Base-by-base conservation (phyloP, 1,139 yeast species). In the Hansenula sp. region DNA sequence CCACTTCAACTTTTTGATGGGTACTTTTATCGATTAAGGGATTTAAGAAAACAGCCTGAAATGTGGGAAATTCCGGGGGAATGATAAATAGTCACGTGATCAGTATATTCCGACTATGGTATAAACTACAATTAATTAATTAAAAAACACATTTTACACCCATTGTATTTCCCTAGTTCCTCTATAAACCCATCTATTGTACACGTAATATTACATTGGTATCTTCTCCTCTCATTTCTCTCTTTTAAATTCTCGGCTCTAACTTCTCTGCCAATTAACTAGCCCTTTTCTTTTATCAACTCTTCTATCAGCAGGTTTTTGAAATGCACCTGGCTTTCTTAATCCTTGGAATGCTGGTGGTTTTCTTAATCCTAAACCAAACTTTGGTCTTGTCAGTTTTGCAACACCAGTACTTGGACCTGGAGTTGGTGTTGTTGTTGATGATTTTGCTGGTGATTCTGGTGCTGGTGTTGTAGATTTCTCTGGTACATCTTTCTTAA, bases 301-400 rank as follows among this genome's bases (percentile, higher is more conserved):
- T n/a, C n/a, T n/a, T 20, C 50, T 43, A 32, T 46, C 52, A 16
- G 46, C 42, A 8, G 69, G 66, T 40, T 57, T 64, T 46, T 71
- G 68, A 56, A 75, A 70, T 24, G 77, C 75, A 12, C 77, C 77
- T 1, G 82, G 82, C 53, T 72, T 74, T 50, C 73, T 64, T 31
- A 75, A 61, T 1, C 72, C 72, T 25, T 38, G 40, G 34, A 52
- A 50, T 4, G 54, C 45, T 9, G 46, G 38, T 18, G 54, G 55
- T 38, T 52, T 54, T 33, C 52, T 52, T 4, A 38, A 25, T 13
- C 38, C 42, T 30, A 33, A 46, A n/a, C 48, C 47, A 28, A 52
- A 50, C 37, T 53, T 53, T 6, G 57, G 57, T 37, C 56, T 50
- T 29, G 41, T 44, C 17, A 51, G 28, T 29, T 27, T 34, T 14